Evolutionary conservation across 352 stramenopile genomes (phyloP).

Genomic region (Pythium rishiriense): DNA sequence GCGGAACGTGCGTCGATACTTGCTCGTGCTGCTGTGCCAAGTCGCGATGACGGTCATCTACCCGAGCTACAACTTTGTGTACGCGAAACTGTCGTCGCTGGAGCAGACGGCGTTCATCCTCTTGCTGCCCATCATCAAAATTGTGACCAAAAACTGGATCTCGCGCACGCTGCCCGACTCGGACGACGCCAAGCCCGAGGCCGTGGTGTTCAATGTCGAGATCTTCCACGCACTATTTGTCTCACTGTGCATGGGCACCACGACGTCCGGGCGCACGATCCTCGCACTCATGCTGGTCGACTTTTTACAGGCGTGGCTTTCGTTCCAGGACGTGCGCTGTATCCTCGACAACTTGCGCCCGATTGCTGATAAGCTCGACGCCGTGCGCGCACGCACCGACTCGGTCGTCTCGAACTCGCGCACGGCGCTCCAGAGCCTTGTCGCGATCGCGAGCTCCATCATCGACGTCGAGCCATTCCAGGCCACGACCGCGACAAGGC

Average conservation of each 20-base stretch:
- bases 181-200: slow-evolving; percentile 35
- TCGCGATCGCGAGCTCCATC: not conserved
- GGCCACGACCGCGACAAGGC: not conserved
- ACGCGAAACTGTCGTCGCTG: slow-evolving; percentile 6
- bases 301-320: slow-evolving; percentile 9
- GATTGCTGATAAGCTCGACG: not conserved
- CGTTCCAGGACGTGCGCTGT: slow-evolving; percentile 7
- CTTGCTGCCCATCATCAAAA: slow-evolving; percentile 44
- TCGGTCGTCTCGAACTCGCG: not conserved
- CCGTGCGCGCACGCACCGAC: not conserved
- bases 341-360: not conserved
- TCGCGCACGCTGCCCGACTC: slow-evolving; percentile 19
- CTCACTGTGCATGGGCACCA: slow-evolving; percentile 18
- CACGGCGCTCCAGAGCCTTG: not conserved
- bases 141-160: slow-evolving; percentile 43
- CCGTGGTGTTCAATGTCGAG: slow-evolving; percentile 29
- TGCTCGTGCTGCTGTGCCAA: slow-evolving; percentile 16
- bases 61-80: slow-evolving; percentile 23
- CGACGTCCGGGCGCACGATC: slow-evolving; percentile 11
- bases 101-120: slow-evolving; percentile 23
- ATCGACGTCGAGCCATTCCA: slow-evolving; percentile 11
- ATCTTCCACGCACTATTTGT: slow-evolving; percentile 33
- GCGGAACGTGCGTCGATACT: not conserved
- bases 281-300: slow-evolving; percentile 19
- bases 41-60: slow-evolving; percentile 22